phyloP scores from a whole-genome alignment of 2,329 filamentous ascomycete genomes.

The Alternaria atra region DNA sequence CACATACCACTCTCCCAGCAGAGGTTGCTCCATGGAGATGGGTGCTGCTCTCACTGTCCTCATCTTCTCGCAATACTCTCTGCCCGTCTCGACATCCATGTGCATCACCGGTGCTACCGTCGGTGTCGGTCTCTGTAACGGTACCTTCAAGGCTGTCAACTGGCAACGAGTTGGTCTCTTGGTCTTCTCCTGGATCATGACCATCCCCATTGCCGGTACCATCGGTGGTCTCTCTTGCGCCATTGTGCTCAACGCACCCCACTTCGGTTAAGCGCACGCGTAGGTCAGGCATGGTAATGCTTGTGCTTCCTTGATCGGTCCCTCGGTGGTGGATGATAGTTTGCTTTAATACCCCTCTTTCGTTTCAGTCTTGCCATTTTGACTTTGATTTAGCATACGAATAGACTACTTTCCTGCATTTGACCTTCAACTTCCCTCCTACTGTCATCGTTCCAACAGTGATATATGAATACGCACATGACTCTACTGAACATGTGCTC shows the following conservation, averaged over 20 bases:
- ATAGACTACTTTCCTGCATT: neutral
- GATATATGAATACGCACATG: neutral
- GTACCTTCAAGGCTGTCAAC: conserved; percentile 76
- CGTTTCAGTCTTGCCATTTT: neutral
- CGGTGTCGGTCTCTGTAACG: conserved; percentile 80
- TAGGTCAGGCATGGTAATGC: neutral
- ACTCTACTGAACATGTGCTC: too few species aligned
- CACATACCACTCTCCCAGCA: conserved; percentile 1
- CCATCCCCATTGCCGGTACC: conserved; percentile 68
- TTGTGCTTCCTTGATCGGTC: accelerated
- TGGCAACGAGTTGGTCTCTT: conserved; percentile 74
- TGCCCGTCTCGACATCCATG: conserved; percentile 74
- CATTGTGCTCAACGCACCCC: conserved; percentile 66
- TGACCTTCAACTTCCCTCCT: neutral
- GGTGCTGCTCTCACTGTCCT: conserved; percentile 80
- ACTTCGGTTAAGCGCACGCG: conserved; percentile 46
- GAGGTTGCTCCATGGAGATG: conserved; percentile 77
- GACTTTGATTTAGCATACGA: neutral
- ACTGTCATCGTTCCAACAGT: neutral
- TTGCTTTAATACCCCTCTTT: neutral
- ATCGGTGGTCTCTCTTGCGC: conserved; percentile 59
- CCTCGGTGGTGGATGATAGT: neutral
- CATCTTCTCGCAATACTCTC: conserved; percentile 76
- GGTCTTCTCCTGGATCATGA: conserved; percentile 72
- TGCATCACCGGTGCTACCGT: conserved; percentile 83